Evolutionary conservation across 2,329 filamentous ascomycete species (phyloP), one percentile per base, ranked within the genome.

Genomic region (Aspergillus bombycis): DNA sequence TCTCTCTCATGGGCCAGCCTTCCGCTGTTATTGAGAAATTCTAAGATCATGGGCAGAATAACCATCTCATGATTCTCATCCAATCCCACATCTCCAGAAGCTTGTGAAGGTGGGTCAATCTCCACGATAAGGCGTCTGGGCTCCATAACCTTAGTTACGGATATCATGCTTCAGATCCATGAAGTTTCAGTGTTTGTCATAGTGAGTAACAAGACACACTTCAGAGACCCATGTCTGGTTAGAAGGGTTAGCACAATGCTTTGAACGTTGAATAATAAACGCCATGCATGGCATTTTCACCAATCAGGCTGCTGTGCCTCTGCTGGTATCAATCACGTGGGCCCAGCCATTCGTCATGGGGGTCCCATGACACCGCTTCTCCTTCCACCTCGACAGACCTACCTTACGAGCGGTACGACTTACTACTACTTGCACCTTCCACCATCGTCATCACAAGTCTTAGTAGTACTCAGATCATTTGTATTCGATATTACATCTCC

Each of bases 291-390:
- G 30, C 26, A 55, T 58, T 45, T 54, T 43, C 50, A 28, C 48
- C 57, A 59, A 55, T 54, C 19, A 50, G n/a, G 32, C 19, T 32
- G 32, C 19, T 14, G 34, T 32, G 26, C 52, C n/a, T 19, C 12
- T 38, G 26, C 19, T 10, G 36, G 26, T 32, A 55, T 46, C 48
- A 55, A 55, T 46, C 48, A 55, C 52, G 52, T 55, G 52, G 12
- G 16, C 32, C 32, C 32, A 23, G 19, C 58, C 53, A 32, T 54
- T 63, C 43, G 36, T 60, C 57, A 30, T 36, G 38, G 41, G n/a
- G 59, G 53, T 62, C 63, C 57, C 63, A 65, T 65, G 63, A 65
- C 63, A 65, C 63, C 61, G 61, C 63, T 63, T 58, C 62, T 64
- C 64, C 58, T 34, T 36, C 34, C 54, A 38, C 34, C 53, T 62